Percentiles rank a stretch among this genome's conserved stretches.
phyloP scores from a whole-genome alignment of 768 basidiomycete genomes.

The Kwoniella sp. region DNA sequence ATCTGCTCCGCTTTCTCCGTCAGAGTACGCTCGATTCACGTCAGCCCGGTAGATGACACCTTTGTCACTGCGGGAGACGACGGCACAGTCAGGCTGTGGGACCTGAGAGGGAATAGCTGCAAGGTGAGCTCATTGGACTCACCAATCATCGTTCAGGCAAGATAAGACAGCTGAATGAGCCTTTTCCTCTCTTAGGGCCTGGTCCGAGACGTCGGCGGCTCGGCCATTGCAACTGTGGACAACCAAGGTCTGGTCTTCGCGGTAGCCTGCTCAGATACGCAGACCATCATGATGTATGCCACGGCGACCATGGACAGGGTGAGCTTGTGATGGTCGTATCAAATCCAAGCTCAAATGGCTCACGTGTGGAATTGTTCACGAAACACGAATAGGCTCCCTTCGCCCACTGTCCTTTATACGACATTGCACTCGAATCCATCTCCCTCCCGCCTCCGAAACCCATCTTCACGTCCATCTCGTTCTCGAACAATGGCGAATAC shows the following conservation, averaged over 20 bases:
- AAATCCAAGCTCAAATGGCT: too few relatives aligned
- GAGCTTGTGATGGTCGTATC: conserved; percentile 20
- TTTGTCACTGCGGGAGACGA: conserved; percentile 95
- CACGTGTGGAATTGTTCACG: too few relatives aligned
- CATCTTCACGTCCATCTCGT: conserved; percentile 85
- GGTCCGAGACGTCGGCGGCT: conserved; percentile 50
- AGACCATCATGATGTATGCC: conserved; percentile 47
- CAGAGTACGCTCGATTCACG: conserved; percentile 83
- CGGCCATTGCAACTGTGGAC: conserved; percentile 49
- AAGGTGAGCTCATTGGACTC: conserved; percentile 57
- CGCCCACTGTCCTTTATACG: conserved; percentile 76
- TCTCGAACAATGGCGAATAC: conserved; percentile 87
- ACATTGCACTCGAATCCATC: conserved; percentile 72
- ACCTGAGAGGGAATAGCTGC: conserved; percentile 76
- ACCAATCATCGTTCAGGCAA: background rate
- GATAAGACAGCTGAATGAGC: background rate
- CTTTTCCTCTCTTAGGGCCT: conserved; percentile 33
- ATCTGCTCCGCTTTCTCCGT: background rate
- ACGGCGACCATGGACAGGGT: conserved; percentile 41
- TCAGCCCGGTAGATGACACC: conserved; percentile 88
- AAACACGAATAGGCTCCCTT: conserved; percentile 82
- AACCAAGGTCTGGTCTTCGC: conserved; percentile 46
- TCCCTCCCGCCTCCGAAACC: conserved; percentile 85
- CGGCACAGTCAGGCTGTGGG: conserved; percentile 95
- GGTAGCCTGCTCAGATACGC: conserved; percentile 44